These are phyloP conservation scores for Wickerhamomyces sp. DNA, from an alignment of 1,139 yeast genomes.

Conservation along the genomic window DNA sequence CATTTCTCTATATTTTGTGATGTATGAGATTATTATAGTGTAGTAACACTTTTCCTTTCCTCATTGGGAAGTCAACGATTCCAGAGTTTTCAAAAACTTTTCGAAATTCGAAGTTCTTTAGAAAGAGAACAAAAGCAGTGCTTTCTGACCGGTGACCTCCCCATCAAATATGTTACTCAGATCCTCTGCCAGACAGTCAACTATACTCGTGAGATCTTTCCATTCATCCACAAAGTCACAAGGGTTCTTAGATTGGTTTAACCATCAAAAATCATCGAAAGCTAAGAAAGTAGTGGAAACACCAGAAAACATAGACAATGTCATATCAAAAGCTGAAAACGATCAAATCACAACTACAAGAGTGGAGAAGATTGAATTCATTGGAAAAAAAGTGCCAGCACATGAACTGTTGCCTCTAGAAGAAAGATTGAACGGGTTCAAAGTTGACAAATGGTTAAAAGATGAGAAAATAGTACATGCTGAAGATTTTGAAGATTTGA, in stretches of 20 bases:
- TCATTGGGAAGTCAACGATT: constrained; percentile 8
- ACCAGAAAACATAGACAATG: constrained; percentile 19
- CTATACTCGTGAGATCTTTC: background rate
- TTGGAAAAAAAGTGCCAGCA: constrained; percentile 15
- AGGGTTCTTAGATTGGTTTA: constrained; percentile 35
- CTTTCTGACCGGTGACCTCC: too few species aligned
- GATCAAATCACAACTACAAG: constrained; percentile 14
- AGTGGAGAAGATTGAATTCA: constrained; percentile 21
- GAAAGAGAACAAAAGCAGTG: background rate
- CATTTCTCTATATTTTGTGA: too few species aligned
- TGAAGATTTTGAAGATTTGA: constrained; percentile 23
- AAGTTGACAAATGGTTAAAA: constrained; percentile 30
- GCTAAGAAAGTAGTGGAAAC: constrained; percentile 7
- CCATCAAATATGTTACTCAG: too few species aligned
- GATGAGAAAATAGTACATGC: constrained; percentile 21
- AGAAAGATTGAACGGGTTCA: constrained; percentile 30
- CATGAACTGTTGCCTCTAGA: constrained; percentile 8
- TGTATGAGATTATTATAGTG: too few species aligned
- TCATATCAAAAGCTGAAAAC: constrained; percentile 22
- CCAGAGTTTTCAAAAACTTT: background rate
- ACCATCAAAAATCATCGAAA: constrained; percentile 20
- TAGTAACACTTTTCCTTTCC: background rate
- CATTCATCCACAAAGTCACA: background rate
- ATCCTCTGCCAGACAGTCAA: background rate
- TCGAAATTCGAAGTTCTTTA: background rate